Base-by-base conservation (phyloP, 345 rosid genomes). In the Psidium guajava region DNA sequence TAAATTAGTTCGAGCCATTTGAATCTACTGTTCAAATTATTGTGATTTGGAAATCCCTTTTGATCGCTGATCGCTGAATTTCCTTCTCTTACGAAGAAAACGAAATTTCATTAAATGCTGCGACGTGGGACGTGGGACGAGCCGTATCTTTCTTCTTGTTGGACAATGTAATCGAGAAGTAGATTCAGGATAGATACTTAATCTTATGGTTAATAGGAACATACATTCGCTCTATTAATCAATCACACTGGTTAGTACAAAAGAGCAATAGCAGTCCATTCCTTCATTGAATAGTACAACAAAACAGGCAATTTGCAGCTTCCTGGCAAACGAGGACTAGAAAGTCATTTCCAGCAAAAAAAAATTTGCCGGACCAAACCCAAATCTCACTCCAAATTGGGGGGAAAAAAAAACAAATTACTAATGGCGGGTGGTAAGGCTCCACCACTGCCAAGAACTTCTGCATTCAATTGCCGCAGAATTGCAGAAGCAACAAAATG, bases 391-490 rank as follows among this genome's bases (percentile, higher is more conserved):
- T 32, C 77, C 77, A 64, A 64, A 32, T 32, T 16, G 4, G 18
- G 10, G 10, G 2, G 36, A 49, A 51, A 58, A 50, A 49, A 9
- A 50, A 44, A 54, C 21, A 54, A 54, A 74, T 74, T 25, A 59
- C 58, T 25, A 69, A 52, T 22, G 87, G 87, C 87, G 87, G 87
- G 87, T 86, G 82, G 85, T 59, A 86, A 61, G 6, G 6, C n/a
- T 52, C 87, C 87, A 86, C 84, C 87, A 6, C 87, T 28, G 84
- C 84, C 84, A 12, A 20, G 18, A 20, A 15, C 49, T 81, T 11
- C 84, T 16, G 81, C 64, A 47, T 59, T 20, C 83, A 82, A 9
- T 32, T 18, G 13, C 44, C 44, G 18, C 13, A 32, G 77, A 64
- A 64, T 52, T 40, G 54, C 40, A 69, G 73, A n/a, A 47, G 36